phyloP scores from a whole-genome alignment of 148 eudicot genomes.

The Euryodendron excelsum region DNA sequence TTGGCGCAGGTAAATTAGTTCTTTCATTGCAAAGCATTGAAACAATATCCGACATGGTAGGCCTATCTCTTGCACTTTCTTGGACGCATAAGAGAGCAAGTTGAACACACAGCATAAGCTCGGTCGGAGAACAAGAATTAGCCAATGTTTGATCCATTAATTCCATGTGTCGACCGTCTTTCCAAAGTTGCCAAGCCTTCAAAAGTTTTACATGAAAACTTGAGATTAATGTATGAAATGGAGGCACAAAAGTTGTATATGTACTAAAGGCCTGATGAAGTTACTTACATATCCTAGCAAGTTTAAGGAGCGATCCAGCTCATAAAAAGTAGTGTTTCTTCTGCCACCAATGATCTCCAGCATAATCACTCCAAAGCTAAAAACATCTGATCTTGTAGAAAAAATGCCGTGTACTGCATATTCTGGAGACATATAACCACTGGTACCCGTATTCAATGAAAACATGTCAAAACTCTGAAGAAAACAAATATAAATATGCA shows the following conservation, averaged over 20 bases:
- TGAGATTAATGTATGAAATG: neutral
- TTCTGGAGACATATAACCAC: too few species aligned
- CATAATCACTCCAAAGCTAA: too few species aligned
- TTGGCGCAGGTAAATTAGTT: too few species aligned
- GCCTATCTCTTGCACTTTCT: constrained; percentile 8
- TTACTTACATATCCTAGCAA: constrained; percentile 4
- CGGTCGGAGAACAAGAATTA: neutral
- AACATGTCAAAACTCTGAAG: neutral
- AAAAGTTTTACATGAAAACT: neutral
- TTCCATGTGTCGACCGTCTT: constrained; percentile 1
- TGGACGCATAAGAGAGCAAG: constrained; percentile 11
- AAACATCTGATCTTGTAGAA: too few species aligned
- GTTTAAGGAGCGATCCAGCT: too few species aligned
- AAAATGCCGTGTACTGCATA: too few species aligned
- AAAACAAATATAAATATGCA: neutral
- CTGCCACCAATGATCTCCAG: too few species aligned
- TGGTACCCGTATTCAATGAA: neutral
- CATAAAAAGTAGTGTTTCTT: too few species aligned
- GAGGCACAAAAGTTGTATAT: neutral
- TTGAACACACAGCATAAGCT: neutral
- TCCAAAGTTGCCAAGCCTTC: constrained; percentile 9
- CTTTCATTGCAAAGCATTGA: too few species aligned
- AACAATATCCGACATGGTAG: constrained; percentile 10
- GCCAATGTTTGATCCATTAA: too few species aligned
- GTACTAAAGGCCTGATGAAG: neutral